Conservation (phyloP, 1,284 basidiomycete species). For the Mycena citricolor region DNA sequence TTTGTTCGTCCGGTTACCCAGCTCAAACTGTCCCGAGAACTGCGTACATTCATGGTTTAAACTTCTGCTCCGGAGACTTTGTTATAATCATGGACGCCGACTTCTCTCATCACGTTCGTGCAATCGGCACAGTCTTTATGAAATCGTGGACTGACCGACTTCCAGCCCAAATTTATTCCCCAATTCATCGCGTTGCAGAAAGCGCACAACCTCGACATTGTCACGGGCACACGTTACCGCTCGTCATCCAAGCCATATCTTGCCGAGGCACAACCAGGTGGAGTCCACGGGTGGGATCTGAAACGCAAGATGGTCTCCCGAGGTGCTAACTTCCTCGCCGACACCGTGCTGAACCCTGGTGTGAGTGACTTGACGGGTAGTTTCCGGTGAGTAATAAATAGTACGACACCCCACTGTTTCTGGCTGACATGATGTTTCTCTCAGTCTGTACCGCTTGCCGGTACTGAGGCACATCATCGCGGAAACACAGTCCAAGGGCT, state of each 20-base stretch:
- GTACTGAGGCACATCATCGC: slow-evolving; percentile 83
- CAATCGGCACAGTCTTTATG: not conserved
- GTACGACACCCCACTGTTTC: not conserved
- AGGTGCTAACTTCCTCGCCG: slow-evolving; percentile 86
- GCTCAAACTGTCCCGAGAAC: slow-evolving; percentile 50
- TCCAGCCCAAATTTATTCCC: slow-evolving; percentile 86
- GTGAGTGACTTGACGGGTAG: slow-evolving; percentile 87
- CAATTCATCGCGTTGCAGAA: slow-evolving; percentile 87
- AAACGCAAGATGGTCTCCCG: slow-evolving; percentile 83
- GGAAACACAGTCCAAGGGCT: slow-evolving; percentile 82
- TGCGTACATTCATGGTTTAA: slow-evolving; percentile 89
- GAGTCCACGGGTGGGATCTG: slow-evolving; percentile 88
- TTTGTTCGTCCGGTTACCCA: slow-evolving; percentile 5
- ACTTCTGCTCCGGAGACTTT: slow-evolving; percentile 88
- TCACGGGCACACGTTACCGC: slow-evolving; percentile 89
- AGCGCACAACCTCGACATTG: slow-evolving; percentile 81
- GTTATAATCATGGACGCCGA: slow-evolving; percentile 97
- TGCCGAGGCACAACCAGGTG: slow-evolving; percentile 61
- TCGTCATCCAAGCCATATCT: slow-evolving; percentile 53
- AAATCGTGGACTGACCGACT: slow-evolving; percentile 9
- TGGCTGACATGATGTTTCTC: slow-evolving; percentile 6
- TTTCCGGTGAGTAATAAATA: slow-evolving; percentile 79
- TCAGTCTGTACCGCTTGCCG: slow-evolving; percentile 73
- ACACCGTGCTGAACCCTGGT: slow-evolving; percentile 78
- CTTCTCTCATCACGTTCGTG: slow-evolving; percentile 87